These are phyloP conservation scores for Gryganskiella cystojenkinii DNA, from an alignment of 192 early-diverging fungal genomes.

Conservation along the genomic window DNA sequence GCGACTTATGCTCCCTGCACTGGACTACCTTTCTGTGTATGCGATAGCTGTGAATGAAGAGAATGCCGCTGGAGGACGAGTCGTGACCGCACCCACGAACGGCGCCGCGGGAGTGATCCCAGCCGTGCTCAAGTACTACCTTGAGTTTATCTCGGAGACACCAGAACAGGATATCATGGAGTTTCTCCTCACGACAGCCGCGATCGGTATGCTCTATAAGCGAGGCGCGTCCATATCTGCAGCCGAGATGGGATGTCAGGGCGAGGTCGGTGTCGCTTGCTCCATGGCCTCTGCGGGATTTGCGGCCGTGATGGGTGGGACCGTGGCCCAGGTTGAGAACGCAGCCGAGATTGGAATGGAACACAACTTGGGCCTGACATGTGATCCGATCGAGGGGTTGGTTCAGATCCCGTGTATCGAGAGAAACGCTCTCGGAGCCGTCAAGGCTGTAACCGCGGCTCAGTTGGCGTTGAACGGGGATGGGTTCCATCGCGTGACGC, in stretches of 20 bases:
- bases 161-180: conserved; percentile 89
- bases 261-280: conserved; percentile 98
- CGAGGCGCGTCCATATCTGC: conserved; percentile 93
- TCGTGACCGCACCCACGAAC: conserved; percentile 96
- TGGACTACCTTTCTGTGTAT: conserved; percentile 93
- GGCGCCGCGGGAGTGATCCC: conserved; percentile 96
- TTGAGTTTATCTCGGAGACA: conserved; percentile 93
- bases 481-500: conserved; percentile 88
- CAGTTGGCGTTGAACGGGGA: conserved; percentile 96
- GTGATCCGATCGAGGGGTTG: conserved; percentile 91
- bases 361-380: conserved; percentile 85
- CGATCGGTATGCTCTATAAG: conserved; percentile 98
- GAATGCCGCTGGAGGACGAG: conserved; percentile 84
- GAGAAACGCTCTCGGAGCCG: conserved; percentile 92
- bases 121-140: conserved; percentile 93
- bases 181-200: conserved; percentile 91
- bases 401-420: conserved; percentile 98
- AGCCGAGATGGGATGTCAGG: conserved; percentile 98
- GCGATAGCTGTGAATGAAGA: conserved; percentile 98
- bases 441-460: conserved; percentile 96
- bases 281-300: conserved; percentile 96
- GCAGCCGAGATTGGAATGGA: conserved; percentile 98
- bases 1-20: conserved; percentile 76
- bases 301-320: conserved; percentile 96
- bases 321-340: conserved; percentile 90